Evolutionary conservation across 2,329 filamentous ascomycete species (phyloP).

Genomic region (Trichoderma breve): DNA sequence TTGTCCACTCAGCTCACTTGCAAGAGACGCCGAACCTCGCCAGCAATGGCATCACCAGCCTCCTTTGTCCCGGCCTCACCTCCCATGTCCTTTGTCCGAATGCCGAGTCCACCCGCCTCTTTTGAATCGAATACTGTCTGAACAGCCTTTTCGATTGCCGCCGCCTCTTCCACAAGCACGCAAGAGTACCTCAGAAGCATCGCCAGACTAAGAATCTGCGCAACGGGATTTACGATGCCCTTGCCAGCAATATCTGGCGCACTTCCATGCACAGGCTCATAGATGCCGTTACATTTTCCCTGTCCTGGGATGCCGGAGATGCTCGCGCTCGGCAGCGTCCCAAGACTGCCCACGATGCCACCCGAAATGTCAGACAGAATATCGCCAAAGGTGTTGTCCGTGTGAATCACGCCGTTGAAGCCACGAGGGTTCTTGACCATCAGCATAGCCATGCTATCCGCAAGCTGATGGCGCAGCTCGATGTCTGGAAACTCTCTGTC

Average conservation of each 20-base stretch:
- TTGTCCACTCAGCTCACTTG: background rate
- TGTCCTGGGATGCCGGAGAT: slow-evolving; percentile 42
- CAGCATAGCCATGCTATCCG: slow-evolving; percentile 48
- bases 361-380: slow-evolving; percentile 46
- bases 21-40: slow-evolving; percentile 13
- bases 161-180: slow-evolving; percentile 58
- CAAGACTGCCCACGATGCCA: slow-evolving; percentile 46
- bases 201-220: slow-evolving; percentile 66
- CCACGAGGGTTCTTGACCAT: slow-evolving; percentile 46
- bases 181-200: slow-evolving; percentile 77
- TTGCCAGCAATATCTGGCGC: slow-evolving; percentile 73
- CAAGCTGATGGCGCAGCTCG: slow-evolving; percentile 44
- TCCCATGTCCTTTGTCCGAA: slow-evolving; percentile 65
- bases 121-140: slow-evolving; percentile 59
- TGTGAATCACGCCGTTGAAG: slow-evolving; percentile 49
- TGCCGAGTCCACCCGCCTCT: slow-evolving; percentile 40
- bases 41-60: slow-evolving; percentile 60
- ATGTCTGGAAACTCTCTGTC: slow-evolving; percentile 44
- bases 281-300: slow-evolving; percentile 63
- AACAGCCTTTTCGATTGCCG: slow-evolving; percentile 63
- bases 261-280: slow-evolving; percentile 72
- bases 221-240: slow-evolving; percentile 70
- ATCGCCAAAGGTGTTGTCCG: slow-evolving; percentile 49
- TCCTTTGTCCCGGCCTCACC: slow-evolving; percentile 61
- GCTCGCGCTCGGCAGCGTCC: slow-evolving; percentile 45